Base-by-base conservation (phyloP, 805 yeast species). In the Torulaspora gathmanii region DNA sequence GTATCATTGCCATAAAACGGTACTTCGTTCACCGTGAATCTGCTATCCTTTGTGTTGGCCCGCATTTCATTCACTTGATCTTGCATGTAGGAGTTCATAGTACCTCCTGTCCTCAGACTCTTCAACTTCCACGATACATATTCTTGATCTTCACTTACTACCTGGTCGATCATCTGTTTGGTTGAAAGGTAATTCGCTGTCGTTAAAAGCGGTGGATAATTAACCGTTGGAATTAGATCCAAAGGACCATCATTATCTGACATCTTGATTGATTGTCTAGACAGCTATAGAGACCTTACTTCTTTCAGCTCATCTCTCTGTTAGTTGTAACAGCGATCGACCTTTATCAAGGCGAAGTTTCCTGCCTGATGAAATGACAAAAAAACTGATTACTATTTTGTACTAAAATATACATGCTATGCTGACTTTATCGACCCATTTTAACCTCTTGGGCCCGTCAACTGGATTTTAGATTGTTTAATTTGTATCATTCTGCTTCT, bases 121-220 rank as follows among this genome's bases (percentile, higher is more conserved):
- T 60, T 57, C 17, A 58, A 40, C 40, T 63, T 63, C 66, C 67
- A 62, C 1, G 56, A 44, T 3, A 61, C 63, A 41, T 64, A 63
- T 27, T 64, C 68, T 36, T 63, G 64, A 40, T 63, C 68, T 44
- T 64, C 68, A 39, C 58, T 61, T 9, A 63, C 41, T 0, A 63
- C 61, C 42, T 64, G 68, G 26, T 58, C 55, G 11, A 64, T 61
- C 61, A 62, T 57, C 33, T 63, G 62, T 39, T 62, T 64, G 1
- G 57, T 59, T 1, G 60, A 50, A 35, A 55, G 45, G 45, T 64
- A 64, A 40, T 63, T 62, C 9, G 60, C 55, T 22, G 47, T 48
- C 1, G 66, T 62, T 9, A 64, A 29, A 2, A 55, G 33, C 6
- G 66, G 63, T 15, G 57, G 60, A 37, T 61, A 64, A 25, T 61